Base-by-base conservation (phyloP, 192 early-diverging fungal species). In the Allomyces macrogynus region DNA sequence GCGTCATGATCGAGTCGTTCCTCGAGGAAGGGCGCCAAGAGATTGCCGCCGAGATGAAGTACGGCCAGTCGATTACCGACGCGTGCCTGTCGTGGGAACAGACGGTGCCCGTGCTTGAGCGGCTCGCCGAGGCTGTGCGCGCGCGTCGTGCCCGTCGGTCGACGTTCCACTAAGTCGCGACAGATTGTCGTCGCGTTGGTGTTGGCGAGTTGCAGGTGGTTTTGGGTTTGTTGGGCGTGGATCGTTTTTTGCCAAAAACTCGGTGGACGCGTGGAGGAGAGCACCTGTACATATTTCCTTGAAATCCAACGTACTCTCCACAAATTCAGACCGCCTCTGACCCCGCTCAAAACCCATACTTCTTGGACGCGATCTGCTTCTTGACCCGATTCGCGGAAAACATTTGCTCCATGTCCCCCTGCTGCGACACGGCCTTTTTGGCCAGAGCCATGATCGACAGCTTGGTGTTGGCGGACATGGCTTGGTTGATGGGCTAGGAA, bases 1-100 rank as follows among this genome's bases (percentile, higher is more conserved):
- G 93, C 62, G 90, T 98, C 40, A 96, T 98, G 95, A 89, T 98
- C 65, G 93, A 96, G 75, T 86, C 83, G 63, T 86, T 96, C 67
- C 71, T 98, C 61, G 81, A 84, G 27, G 93, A 95, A 77, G 95
- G 92, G 43, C 65, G 76, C 18, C 79, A 81, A 64, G 76, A 82
- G 60, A 42, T 78, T 9, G 4, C 25, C 23, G 16, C 20, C 24
- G 22, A 24, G 9, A 40, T 40, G 32, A 40, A 40, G 32, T 67
- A 42, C 66, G 49, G 49, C 49, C 12, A 57, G 49, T 57, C 49
- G 49, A 57, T 57, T 10, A 57, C 49, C 3, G 49, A 57, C 20
- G 20, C 49, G 4, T 23, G 40, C 16, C 9, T 63, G 8, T 63
- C 69, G 24, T 26, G 10, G n/a, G 61, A 65, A 54, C 75, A 61